Evolutionary conservation across 2,329 filamentous ascomycete genomes (phyloP), one percentile per base, ranked within the genome.

Genomic region (Curvularia sp.): DNA sequence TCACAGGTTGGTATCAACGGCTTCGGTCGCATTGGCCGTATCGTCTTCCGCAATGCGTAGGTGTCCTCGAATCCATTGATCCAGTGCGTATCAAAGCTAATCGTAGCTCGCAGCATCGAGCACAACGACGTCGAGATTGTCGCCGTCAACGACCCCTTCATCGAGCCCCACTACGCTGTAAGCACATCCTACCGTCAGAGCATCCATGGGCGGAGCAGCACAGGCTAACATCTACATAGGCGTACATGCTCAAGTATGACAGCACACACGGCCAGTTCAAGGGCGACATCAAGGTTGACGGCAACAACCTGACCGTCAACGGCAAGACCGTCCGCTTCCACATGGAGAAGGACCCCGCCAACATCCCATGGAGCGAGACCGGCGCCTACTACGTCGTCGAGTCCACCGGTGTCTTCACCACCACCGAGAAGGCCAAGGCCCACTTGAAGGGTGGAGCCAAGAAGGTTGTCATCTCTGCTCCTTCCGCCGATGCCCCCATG

Each of bases 231-330:
- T 28, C 15, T 15, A n/a, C 44, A 38, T 67, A 97, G 93, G 92
- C 91, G 79, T 98, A 98, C 89, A 98, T 98, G 95, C 90, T 99
- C 85, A 96, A 96, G 87, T 98, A 98, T 82, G 95, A 99, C 87
- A 93, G 91, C 75, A 93, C 91, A 81, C 95, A 99, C 88, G 95
- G 95, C 74, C 80, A 87, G 80, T 99, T 98, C 91, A 96, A 97
- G 86, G 94, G 94, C 74, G 89, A 90, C 62, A 88, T 98, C 81
- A 82, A 88, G 81, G 84, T 90, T 79, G 84, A 88, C 62, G 88
- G 85, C 75, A 86, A 90, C 70, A 84, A 85, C 80, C 88, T 99
- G 71, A 81, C 89, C 72, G 89, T 98, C 86, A 94, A 97, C 83
- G 93, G 92, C 88, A 96, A 96, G 89, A 90, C 85, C 77, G 86